A percentile compares a stretch with the other conserved stretches of the same genome.
Conservation (phyloP, 75 land plant species). For the Chamaecyparis obtusa region DNA sequence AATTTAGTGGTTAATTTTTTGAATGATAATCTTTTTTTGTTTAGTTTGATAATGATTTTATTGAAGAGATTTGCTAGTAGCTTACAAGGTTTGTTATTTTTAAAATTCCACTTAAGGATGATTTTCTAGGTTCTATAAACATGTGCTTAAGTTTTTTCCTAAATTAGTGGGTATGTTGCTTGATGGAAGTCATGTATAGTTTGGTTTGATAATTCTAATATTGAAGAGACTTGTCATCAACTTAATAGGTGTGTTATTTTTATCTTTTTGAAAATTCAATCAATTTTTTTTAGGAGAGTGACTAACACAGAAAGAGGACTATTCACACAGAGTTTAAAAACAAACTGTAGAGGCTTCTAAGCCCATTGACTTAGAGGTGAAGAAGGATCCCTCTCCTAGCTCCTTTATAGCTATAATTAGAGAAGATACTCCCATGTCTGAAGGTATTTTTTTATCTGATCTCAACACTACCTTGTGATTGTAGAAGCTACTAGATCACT, state of each 20-base stretch:
- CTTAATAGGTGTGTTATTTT: not conserved
- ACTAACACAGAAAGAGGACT: slow-evolving; percentile 90
- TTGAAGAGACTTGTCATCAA: not conserved
- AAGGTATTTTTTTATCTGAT: slow-evolving; percentile 15
- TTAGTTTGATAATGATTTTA: not conserved
- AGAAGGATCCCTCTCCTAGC: slow-evolving; percentile 24
- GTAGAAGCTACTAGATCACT: not conserved
- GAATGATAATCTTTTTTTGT: not conserved
- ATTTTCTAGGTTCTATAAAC: slow-evolving; percentile 17
- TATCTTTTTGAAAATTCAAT: not conserved
- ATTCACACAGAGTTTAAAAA: slow-evolving; percentile 82
- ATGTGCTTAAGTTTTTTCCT: too few relatives aligned
- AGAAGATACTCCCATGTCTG: slow-evolving; percentile 22
- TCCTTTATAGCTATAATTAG: slow-evolving; percentile 14
- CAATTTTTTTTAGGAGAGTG: slow-evolving; percentile 55
- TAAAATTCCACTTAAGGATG: slow-evolving; percentile 52
- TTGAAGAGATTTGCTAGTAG: not conserved
- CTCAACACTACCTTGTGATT: not conserved
- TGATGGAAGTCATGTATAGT: not conserved
- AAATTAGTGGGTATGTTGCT: not conserved
- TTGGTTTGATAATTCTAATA: not conserved
- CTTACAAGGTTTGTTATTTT: not conserved
- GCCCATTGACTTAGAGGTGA: slow-evolving; percentile 74
- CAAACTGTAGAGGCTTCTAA: slow-evolving; percentile 78
- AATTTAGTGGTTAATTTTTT: not conserved